A percentile compares a stretch with the other conserved stretches of the same genome.
phyloP scores from a whole-genome alignment of 2,329 filamentous ascomycete genomes.

The Phialophora expanda region DNA sequence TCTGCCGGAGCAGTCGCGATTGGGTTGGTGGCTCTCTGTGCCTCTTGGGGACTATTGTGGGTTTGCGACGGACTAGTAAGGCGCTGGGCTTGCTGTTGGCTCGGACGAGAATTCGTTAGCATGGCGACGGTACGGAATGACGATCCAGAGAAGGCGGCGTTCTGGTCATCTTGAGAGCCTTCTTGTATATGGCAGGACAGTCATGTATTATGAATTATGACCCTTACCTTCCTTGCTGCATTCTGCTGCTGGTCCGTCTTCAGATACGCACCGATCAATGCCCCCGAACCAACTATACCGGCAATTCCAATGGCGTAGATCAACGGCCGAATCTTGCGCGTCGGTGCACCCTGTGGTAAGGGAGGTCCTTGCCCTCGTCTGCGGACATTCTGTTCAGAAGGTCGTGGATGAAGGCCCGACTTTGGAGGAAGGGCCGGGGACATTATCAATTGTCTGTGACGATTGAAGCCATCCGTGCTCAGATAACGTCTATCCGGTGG shows the following conservation, averaged over 20 bases:
- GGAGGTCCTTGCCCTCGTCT: not conserved
- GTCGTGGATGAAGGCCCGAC: conserved; percentile 6
- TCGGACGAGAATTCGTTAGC: not conserved
- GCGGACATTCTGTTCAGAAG: not conserved
- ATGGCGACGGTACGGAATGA: not conserved
- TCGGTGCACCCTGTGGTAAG: not conserved
- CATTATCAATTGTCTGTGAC: conserved; percentile 8
- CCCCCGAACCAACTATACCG: conserved; percentile 33
- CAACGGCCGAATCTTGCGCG: conserved; percentile 26
- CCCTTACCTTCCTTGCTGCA: conserved; percentile 18
- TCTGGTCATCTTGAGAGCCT: not conserved
- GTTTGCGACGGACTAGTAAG: not conserved
- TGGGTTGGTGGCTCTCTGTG: not conserved
- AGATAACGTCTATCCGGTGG: not conserved
- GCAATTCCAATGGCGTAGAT: conserved; percentile 33
- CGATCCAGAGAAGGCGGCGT: not conserved
- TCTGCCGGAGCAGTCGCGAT: not conserved
- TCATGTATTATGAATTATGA: not conserved
- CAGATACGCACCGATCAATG: conserved; percentile 32
- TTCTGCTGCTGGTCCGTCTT: conserved; percentile 27
- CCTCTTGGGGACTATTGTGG: not conserved
- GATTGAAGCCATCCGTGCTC: conserved; percentile 10
- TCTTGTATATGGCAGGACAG: not conserved
- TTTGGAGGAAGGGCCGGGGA: conserved; percentile 11
- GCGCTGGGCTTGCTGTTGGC: conserved; percentile 1